These are phyloP conservation scores for Hypoxylon cercidicola DNA, from an alignment of 495 filamentous ascomycete genomes.

Conservation along the genomic window DNA sequence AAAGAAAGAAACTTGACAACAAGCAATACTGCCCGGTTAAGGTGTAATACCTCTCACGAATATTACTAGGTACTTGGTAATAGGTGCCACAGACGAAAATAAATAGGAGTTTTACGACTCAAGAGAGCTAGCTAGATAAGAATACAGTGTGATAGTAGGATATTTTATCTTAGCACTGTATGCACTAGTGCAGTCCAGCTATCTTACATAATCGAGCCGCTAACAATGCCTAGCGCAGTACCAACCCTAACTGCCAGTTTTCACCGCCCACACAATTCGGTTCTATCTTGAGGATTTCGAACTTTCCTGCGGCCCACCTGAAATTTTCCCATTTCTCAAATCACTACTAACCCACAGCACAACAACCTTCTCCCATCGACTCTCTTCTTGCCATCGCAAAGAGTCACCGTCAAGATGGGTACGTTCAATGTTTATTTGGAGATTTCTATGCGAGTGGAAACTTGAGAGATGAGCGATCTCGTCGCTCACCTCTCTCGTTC, in stretches of 20 bases:
- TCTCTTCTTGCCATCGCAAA: constrained; percentile 49
- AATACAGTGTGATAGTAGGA: not conserved
- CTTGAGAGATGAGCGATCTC: constrained; percentile 26
- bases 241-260: constrained; percentile 48
- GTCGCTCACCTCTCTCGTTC: constrained; percentile 31
- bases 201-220: not conserved
- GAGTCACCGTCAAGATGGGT: constrained; percentile 63
- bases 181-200: not conserved
- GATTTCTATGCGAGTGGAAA: constrained; percentile 59
- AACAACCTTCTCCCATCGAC: constrained; percentile 52
- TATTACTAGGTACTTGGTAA: no score
- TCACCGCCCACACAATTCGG: constrained; percentile 54
- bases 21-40: not conserved
- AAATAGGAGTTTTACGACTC: not conserved
- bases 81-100: no score
- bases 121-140: not conserved
- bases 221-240: not conserved
- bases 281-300: constrained; percentile 28
- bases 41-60: not conserved
- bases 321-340: constrained; percentile 34
- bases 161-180: not conserved
- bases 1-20: constrained; percentile 1
- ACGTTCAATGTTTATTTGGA: constrained; percentile 51
- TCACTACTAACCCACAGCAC: constrained; percentile 48
- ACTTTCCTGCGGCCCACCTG: constrained; percentile 33